These are phyloP conservation scores for Reutealis trisperma DNA, from an alignment of 345 rosid species.

Conservation along the genomic window DNA sequence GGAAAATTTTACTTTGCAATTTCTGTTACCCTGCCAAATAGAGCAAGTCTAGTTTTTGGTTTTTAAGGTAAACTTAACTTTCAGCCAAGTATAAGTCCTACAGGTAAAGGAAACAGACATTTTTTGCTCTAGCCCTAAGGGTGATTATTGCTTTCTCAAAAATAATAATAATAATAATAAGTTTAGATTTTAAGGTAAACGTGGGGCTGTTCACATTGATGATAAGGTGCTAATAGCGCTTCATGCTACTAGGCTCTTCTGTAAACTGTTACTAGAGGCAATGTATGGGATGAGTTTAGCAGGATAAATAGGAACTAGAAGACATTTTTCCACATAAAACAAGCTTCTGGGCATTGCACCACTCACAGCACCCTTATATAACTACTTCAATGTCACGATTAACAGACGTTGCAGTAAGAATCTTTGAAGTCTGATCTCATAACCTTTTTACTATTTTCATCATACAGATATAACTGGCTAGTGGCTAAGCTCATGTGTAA, in stretches of 20 bases:
- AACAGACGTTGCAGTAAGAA: background rate
- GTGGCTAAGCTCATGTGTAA: background rate
- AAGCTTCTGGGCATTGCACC: background rate
- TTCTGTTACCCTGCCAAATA: background rate
- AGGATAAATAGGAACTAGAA: background rate
- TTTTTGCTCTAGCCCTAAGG: background rate
- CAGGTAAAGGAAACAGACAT: background rate
- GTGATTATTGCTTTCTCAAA: background rate
- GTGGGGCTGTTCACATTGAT: background rate
- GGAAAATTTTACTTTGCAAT: background rate
- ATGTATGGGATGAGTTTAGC: background rate
- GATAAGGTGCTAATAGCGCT: background rate
- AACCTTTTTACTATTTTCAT: background rate
- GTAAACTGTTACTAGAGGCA: background rate
- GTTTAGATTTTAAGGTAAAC: background rate
- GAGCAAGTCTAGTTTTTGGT: conserved; percentile 5
- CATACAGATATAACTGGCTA: background rate
- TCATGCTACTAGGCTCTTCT: background rate
- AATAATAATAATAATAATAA: background rate
- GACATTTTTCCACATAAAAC: background rate
- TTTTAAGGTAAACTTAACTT: background rate
- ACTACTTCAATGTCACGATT: background rate
- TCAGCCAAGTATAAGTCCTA: background rate
- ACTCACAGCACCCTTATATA: background rate
- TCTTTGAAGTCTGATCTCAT: background rate